Evolutionary conservation across 495 filamentous ascomycete genomes (phyloP), one percentile per base, ranked within the genome.

Genomic region (Neurospora sp.): DNA sequence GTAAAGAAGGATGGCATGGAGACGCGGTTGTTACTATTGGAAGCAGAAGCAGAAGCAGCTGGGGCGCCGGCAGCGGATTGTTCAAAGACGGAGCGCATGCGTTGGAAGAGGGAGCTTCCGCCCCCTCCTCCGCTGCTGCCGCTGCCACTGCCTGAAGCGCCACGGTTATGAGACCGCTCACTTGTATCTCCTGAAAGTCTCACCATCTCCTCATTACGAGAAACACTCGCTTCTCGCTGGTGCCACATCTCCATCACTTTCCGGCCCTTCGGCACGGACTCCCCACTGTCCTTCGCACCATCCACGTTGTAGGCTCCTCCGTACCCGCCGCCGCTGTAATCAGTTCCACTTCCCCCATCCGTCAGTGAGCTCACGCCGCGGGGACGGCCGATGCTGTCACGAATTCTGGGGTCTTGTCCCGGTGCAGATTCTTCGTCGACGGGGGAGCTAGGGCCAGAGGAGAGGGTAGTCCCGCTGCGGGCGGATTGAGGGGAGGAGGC

Each of bases 51-150:
- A 65, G 31, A 10, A 70, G 45, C 31, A 16, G 41, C 10, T 68
- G 70, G 9, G 16, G 47, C n/a, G 39, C 14, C 8, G 35, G 41
- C 18, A 27, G 20, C 31, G 41, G 59, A 53, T 8, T 76, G 73
- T 69, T 80, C 80, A 68, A 80, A 81, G n/a, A 81, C 74, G 59
- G 68, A 79, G 27, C 80, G 75, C 80, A 81, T 80, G 8, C 74
- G 73, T 69, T 79, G 75, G 77, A 81, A 81, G n/a, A 81, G 73
- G 22, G 12, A 16, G 22, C 74, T 77, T n/a, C 1, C 42, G 0
- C 5, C 4, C 0, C 35, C 35, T 35, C 35, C 35, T 35, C 35
- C 35, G 8, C 42, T 3, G 41, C 2, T 8, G 1, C 53, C 61
- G 3, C 47, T 8, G 1, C 53, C 61, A 2, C 47, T 8, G 12